Conservation (phyloP, 176 grass and related monocot species). For the Zizania latifolia region DNA sequence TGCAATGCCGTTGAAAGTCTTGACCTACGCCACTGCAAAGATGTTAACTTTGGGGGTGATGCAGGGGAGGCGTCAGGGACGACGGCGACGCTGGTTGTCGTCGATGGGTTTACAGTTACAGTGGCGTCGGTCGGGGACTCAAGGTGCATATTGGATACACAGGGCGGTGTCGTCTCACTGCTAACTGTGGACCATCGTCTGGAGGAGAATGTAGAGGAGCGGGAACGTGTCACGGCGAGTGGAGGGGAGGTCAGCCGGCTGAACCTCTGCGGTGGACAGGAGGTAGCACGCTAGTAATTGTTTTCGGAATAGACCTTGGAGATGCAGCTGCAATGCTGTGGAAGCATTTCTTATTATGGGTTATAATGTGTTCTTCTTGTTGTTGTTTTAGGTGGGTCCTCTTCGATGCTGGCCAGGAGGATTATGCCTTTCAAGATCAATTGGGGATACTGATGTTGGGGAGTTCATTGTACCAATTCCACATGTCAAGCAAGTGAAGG, state of each 20-base stretch:
- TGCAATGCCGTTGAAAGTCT: slow-evolving; percentile 5
- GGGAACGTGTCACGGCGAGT: slow-evolving; percentile 79
- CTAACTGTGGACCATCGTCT: slow-evolving; percentile 88
- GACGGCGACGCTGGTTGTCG: slow-evolving; percentile 77
- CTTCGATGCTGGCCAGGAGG: slow-evolving; percentile 98
- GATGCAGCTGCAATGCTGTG: slow-evolving; percentile 5
- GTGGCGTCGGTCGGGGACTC: slow-evolving; percentile 97
- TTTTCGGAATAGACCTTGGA: background rate
- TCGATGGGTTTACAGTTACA: slow-evolving; percentile 79
- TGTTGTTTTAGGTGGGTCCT: slow-evolving; percentile 61
- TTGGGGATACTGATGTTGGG: slow-evolving; percentile 91
- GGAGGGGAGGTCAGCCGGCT: slow-evolving; percentile 92
- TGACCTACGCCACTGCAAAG: background rate
- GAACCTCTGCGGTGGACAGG: slow-evolving; percentile 81
- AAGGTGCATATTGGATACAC: slow-evolving; percentile 79
- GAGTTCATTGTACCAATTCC: slow-evolving; percentile 95
- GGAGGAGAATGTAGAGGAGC: slow-evolving; percentile 89
- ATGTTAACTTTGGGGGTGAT: slow-evolving; percentile 12
- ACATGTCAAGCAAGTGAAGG: slow-evolving; percentile 99
- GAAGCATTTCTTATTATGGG: slow-evolving; percentile 8
- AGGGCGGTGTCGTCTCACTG: slow-evolving; percentile 62
- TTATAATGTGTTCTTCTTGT: background rate
- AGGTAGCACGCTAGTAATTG: slow-evolving; percentile 41
- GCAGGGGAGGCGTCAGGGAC: slow-evolving; percentile 89
- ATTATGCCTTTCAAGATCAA: slow-evolving; percentile 93